These are phyloP conservation scores for Sugiyamaella xylanicola DNA, from an alignment of 1,139 yeast species.

Conservation along the genomic window DNA sequence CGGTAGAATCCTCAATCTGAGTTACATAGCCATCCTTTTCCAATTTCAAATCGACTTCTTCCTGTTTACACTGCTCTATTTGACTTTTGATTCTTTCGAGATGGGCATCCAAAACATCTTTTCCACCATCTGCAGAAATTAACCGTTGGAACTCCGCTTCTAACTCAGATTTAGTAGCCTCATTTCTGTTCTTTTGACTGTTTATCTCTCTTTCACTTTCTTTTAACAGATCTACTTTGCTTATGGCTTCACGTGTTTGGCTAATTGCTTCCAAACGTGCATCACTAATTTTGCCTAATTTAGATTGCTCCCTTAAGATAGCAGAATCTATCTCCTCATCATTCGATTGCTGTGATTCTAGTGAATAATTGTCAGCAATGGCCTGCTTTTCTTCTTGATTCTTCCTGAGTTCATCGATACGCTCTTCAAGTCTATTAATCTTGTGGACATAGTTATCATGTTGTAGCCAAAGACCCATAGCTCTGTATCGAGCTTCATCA, in stretches of 20 bases:
- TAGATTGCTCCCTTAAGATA: not conserved
- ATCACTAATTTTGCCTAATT: conserved; percentile 4
- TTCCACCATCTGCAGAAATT: conserved; percentile 14
- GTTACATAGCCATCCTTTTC: not conserved
- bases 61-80: conserved; percentile 12
- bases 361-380: not conserved
- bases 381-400: conserved; percentile 8
- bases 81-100: conserved; percentile 2
- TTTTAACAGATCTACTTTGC: not conserved
- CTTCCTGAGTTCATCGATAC: conserved; percentile 5
- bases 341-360: no score
- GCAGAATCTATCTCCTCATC: not conserved
- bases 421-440: conserved; percentile 21
- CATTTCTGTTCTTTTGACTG: conserved; percentile 5
- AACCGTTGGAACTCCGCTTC: conserved; percentile 4
- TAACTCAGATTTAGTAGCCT: conserved; percentile 1
- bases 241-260: not conserved
- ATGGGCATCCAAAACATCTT: not conserved
- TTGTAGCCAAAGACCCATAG: conserved; percentile 13
- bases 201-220: not conserved
- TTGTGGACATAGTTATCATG: conserved; percentile 11
- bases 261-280: conserved; percentile 3
- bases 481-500: conserved; percentile 2
- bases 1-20: not conserved
- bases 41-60: conserved; percentile 4